Percentiles rank a stretch among this genome's conserved stretches.
Evolutionary conservation across 169 alveolate species (phyloP).

Genomic region (Eimeria necatrix): DNA sequence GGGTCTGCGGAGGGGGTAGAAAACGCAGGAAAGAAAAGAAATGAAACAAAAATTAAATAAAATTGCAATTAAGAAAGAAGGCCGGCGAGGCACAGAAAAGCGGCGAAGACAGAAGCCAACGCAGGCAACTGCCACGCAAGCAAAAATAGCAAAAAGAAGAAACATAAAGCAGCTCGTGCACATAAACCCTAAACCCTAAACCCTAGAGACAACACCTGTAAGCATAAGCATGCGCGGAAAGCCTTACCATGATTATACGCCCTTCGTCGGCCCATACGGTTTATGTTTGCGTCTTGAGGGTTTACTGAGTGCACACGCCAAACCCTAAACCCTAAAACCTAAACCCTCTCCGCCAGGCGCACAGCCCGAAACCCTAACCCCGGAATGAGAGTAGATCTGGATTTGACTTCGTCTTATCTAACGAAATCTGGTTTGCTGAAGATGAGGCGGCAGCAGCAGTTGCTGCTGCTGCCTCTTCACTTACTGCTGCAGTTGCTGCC

Average conservation of each 20-base stretch:
- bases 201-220: not conserved
- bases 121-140: not conserved
- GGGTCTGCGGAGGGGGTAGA: not conserved
- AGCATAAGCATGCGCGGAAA: not conserved
- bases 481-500: too few relatives aligned
- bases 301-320: not conserved
- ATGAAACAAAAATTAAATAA: too few relatives aligned
- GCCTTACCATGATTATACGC: not conserved
- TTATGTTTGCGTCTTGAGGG: not conserved
- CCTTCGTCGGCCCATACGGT: constrained; percentile 5
- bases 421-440: too few relatives aligned
- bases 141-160: not conserved
- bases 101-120: not conserved
- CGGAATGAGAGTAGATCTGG: too few relatives aligned
- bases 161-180: not conserved
- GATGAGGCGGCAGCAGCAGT: too few relatives aligned
- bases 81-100: not conserved
- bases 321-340: too few relatives aligned
- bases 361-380: too few relatives aligned
- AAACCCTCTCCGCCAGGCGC: too few relatives aligned
- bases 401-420: too few relatives aligned
- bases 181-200: not conserved
- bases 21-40: not conserved
- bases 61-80: not conserved
- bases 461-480: too few relatives aligned